These are phyloP conservation scores for Aspergillus calidoustus DNA, from an alignment of 2,329 filamentous ascomycete genomes.

Conservation along the genomic window DNA sequence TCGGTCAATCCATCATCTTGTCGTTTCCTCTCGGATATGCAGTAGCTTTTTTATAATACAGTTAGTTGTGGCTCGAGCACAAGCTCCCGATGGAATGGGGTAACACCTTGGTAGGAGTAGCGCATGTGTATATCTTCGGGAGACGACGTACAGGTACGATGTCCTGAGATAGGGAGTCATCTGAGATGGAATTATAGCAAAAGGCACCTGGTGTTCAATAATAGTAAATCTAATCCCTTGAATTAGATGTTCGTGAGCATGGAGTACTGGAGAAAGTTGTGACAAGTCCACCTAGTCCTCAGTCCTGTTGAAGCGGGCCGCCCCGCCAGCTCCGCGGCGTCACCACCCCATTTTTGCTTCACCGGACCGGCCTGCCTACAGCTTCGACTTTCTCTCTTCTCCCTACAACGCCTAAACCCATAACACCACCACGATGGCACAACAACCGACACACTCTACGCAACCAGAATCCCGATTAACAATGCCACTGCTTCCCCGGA, in stretches of 20 bases:
- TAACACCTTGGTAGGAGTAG: too few relatives aligned
- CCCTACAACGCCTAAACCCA: background rate
- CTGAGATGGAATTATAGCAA: too few relatives aligned
- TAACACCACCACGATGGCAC: background rate
- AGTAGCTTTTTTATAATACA: constrained; percentile 19
- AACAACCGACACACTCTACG: background rate
- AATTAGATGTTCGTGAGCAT: background rate
- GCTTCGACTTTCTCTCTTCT: background rate
- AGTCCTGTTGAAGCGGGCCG: constrained; percentile 12
- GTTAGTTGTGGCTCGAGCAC: background rate
- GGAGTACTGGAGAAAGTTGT: constrained; percentile 22
- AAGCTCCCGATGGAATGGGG: too few relatives aligned
- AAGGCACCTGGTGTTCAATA: too few relatives aligned
- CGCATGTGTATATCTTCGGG: too few relatives aligned
- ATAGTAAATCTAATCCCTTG: too few relatives aligned
- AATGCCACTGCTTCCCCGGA: constrained; percentile 18
- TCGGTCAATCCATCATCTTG: constrained; percentile 35
- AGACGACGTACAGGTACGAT: too few relatives aligned
- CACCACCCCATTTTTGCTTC: background rate
- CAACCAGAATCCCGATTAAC: background rate
- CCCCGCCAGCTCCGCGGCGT: background rate
- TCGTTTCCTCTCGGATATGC: constrained; percentile 27
- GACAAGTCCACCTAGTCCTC: constrained; percentile 10
- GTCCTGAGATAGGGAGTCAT: too few relatives aligned
- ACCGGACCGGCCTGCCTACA: background rate